Percentiles rank a stretch among this genome's conserved stretches.
Conservation (phyloP, 768 basidiomycete genomes). For the Tylopilus subfusipes region DNA sequence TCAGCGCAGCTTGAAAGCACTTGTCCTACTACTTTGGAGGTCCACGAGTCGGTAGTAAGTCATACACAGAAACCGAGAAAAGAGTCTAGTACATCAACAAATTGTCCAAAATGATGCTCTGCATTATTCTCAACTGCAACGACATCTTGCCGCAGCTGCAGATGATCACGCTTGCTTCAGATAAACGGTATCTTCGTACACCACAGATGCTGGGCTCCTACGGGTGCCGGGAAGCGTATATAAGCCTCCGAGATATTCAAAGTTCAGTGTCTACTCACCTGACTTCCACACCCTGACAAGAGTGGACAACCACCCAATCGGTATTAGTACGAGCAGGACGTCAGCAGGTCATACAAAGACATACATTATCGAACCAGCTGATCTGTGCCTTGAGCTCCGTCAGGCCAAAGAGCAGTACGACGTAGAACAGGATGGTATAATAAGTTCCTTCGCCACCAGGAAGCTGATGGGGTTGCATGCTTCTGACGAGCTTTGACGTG, state of each 20-base stretch:
- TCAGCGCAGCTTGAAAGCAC: too few species aligned
- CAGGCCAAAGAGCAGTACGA: constrained; percentile 49
- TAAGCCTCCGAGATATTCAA: too few species aligned
- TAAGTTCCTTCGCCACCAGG: constrained; percentile 10
- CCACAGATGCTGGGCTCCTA: constrained; percentile 28
- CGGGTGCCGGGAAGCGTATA: not conserved
- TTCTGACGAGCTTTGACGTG: constrained; percentile 8
- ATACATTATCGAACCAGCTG: constrained; percentile 41
- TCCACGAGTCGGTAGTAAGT: too few species aligned
- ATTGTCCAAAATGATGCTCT: not conserved
- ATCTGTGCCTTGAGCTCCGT: constrained; percentile 53
- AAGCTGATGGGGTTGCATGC: constrained; percentile 11
- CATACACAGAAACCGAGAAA: too few species aligned
- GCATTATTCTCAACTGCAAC: not conserved
- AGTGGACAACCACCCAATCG: not conserved
- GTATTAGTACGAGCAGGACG: not conserved
- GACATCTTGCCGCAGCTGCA: too few species aligned
- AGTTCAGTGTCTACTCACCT: constrained; percentile 18
- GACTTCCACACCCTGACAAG: constrained; percentile 34
- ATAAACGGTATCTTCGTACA: constrained; percentile 21
- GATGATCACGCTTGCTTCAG: not conserved
- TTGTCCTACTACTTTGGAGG: too few species aligned
- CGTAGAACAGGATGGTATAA: constrained; percentile 16
- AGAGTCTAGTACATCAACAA: not conserved
- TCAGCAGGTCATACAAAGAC: constrained; percentile 12